Base-by-base conservation (phyloP, 106 monocot species). In the Cymbidium sinense region DNA sequence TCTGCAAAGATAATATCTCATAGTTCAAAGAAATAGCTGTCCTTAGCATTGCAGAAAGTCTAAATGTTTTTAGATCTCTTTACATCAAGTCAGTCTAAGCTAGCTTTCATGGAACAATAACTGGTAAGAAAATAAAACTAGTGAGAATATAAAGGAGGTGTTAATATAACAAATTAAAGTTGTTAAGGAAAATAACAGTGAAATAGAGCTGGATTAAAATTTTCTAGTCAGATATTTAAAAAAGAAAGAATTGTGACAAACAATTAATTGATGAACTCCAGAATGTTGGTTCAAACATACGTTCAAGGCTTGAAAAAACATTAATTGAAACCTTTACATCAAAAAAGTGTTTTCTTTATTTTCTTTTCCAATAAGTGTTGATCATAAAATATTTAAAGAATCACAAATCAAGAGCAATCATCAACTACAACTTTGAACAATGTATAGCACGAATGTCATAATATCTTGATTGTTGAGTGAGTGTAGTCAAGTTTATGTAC, bases 1-100 rank as follows among this genome's bases (percentile, higher is more conserved):
- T 76, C 96, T 98, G 91, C 70, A 74, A 82, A 77, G 12, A 39
- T 50, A 75, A 23, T 27, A 69, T 34, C n/a, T 61, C 23, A 80
- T 7, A 39, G 25, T 19, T 77, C 64, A 51, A 82, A 50, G 69
- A 79, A 62, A 79, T 23, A 37, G 43, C 13, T 77, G 73, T 34
- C 30, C 58, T 13, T 27, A 54, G 3, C 29, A 80, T 39, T 43
- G 18, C 43, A 62, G 11, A 44, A 43, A 43, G 17, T 43, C 13
- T 20, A 51, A n/a, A 28, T 47, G 5, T 8, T 73, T 77, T 71
- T 7, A 21, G 20, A 35, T 37, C 37, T 15, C 2, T 20, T 39
- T 23, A 71, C 71, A 71, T 39, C 28, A 74, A 43, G 4, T 74
- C 47, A 44, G 44, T 74, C 47, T 4, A 25, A 47, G 13, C 43